These are phyloP conservation scores for Massospora cicadina DNA, from an alignment of 371 early-diverging fungal species.

Conservation along the genomic window DNA sequence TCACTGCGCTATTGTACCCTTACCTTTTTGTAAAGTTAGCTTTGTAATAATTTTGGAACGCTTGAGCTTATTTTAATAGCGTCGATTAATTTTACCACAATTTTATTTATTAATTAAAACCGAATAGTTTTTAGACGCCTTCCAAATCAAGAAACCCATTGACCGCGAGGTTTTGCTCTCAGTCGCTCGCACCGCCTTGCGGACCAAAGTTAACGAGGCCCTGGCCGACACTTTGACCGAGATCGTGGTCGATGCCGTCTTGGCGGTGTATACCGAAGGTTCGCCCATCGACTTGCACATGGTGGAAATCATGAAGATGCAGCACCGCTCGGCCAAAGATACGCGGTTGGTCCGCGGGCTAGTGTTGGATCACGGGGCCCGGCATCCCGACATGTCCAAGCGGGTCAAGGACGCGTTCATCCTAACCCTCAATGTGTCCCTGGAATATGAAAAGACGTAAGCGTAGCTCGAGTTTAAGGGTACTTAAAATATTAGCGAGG, in stretches of 20 bases:
- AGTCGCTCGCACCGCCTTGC: conserved; percentile 86
- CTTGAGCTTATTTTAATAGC: too few relatives aligned
- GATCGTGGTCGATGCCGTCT: conserved; percentile 92
- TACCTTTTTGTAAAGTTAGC: too few relatives aligned
- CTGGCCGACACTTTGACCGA: conserved; percentile 86
- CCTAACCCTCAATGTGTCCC: conserved; percentile 93
- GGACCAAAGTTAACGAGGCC: conserved; percentile 85
- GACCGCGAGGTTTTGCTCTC: conserved; percentile 83
- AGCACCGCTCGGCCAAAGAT: conserved; percentile 90
- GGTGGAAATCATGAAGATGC: conserved; percentile 99
- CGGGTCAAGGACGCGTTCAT: conserved; percentile 80
- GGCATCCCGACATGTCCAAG: conserved; percentile 99
- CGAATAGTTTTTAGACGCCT: conserved; percentile 77
- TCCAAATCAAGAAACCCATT: conserved; percentile 49
- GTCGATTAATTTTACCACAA: too few relatives aligned
- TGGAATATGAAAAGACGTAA: conserved; percentile 98
- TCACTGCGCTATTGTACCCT: too few relatives aligned
- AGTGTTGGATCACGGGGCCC: conserved; percentile 98
- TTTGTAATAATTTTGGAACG: too few relatives aligned
- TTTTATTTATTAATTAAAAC: too few relatives aligned
- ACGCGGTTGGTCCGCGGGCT: conserved; percentile 90
- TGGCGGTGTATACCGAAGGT: conserved; percentile 57
- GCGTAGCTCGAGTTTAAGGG: neutral
- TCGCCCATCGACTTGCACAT: conserved; percentile 96
- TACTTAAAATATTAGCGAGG: conserved; percentile 47